phyloP scores from a whole-genome alignment of 1,284 basidiomycete species.

The Trametes polyzona region DNA sequence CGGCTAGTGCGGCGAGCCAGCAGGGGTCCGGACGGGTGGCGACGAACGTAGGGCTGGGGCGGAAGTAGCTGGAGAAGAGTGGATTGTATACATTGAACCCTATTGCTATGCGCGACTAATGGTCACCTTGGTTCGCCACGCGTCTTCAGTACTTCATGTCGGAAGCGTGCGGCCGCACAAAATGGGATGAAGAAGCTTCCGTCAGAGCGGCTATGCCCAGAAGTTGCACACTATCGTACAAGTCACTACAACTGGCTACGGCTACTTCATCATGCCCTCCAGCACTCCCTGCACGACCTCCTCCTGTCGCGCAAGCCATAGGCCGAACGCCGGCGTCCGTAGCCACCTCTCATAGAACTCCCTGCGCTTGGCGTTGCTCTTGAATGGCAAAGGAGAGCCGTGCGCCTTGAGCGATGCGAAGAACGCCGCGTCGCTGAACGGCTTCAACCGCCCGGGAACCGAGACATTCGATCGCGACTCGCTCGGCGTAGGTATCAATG shows the following conservation, averaged over 20 bases:
- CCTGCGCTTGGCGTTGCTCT: conserved; percentile 59
- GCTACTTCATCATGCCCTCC: conserved; percentile 18
- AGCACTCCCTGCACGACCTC: conserved; percentile 63
- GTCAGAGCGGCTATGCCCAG: too few relatives aligned
- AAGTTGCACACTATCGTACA: too few relatives aligned
- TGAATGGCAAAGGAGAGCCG: conserved; percentile 80
- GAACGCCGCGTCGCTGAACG: conserved; percentile 83
- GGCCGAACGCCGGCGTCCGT: conserved; percentile 71
- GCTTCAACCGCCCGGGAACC: conserved; percentile 54
- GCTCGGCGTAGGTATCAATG: conserved; percentile 75
- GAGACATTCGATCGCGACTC: conserved; percentile 26
- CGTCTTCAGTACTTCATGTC: not conserved
- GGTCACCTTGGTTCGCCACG: conserved; percentile 2
- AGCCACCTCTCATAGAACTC: conserved; percentile 80
- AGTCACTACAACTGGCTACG: too few relatives aligned
- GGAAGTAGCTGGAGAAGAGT: conserved; percentile 8
- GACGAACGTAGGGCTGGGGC: conserved; percentile 41
- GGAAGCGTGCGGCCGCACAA: too few relatives aligned
- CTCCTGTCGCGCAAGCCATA: conserved; percentile 79
- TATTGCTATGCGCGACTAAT: conserved; percentile 12
- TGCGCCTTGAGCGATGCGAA: conserved; percentile 81
- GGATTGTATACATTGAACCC: not conserved
- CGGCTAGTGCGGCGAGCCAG: conserved; percentile 19
- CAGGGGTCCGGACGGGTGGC: conserved; percentile 30
- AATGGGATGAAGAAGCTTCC: too few relatives aligned